phyloP scores from a whole-genome alignment of 257 asterid species.

The Henckelia pumila region DNA sequence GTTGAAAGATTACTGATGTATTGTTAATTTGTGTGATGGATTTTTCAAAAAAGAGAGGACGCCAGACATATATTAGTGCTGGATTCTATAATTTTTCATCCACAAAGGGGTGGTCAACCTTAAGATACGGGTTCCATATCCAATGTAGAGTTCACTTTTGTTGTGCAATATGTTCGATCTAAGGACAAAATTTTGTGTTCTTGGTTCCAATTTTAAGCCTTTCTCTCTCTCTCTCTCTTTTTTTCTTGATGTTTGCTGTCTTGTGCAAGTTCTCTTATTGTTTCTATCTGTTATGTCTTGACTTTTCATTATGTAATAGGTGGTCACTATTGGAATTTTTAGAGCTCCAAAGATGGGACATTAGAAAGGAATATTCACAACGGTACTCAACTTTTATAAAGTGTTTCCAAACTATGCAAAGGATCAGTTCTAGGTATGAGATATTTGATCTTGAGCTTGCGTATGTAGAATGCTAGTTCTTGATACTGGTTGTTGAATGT shows the following conservation, averaged over 20 bases:
- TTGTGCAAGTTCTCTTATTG: not conserved
- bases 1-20: not conserved
- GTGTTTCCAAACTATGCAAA: constrained; percentile 66
- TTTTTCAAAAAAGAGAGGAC: constrained; percentile 44
- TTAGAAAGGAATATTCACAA: constrained; percentile 25
- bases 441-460: not conserved
- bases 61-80: constrained; percentile 51
- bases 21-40: not conserved
- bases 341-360: constrained; percentile 31
- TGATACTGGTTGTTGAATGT: not conserved
- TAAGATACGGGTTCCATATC: constrained; percentile 70
- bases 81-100: constrained; percentile 76
- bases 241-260: constrained; percentile 1
- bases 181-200: constrained; percentile 59
- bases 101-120: constrained; percentile 97
- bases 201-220: not conserved
- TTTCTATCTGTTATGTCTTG: not conserved
- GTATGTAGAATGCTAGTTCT: not conserved
- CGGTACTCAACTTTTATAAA: constrained; percentile 51
- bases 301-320: constrained; percentile 32
- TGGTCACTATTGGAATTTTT: constrained; percentile 63
- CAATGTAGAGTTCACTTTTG: constrained; percentile 39
- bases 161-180: constrained; percentile 73
- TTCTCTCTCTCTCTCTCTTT: not conserved
- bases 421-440: constrained; percentile 54